Evolutionary conservation across 768 basidiomycete genomes (phyloP), one percentile per base, ranked within the genome.

Genomic region (Termitomyces sp.): DNA sequence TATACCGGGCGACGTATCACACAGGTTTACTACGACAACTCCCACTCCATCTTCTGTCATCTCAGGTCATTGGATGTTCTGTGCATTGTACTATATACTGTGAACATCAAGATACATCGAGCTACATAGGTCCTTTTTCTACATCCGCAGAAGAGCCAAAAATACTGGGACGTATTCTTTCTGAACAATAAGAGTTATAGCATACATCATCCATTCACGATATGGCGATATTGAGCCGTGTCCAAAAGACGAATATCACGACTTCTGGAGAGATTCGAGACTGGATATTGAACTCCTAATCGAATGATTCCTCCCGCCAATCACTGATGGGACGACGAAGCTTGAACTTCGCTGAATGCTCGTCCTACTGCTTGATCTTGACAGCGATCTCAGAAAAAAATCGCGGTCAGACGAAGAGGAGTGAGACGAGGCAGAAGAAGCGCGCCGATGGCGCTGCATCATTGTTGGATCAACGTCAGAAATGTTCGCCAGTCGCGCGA

Each of bases 401-500:
- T 76, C 78, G 46, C 67, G 66, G 30, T 75, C 77, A 3, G 80
- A 78, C 12, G 65, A 66, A n/a, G 78, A 76, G 0, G 79, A 76
- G 7, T 79, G 76, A 2, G 85, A 85, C 3, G 88, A 88, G 3
- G 85, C 69, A 0, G 88, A 90, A 0, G 89, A 90, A 3, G 88
- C 86, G 21, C 89, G 82, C 2, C 91, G 85, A 64, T 89, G 89
- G 41, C 88, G 84, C 67, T 86, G 86, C 78, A 89, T 89, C 49
- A 79, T 80, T 2, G 82, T 83, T 17, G 91, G 91, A 64, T 93
- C 90, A 35, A 92, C 79, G 60, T 87, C 79, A 2, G 84, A 76
- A 35, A 93, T 79, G 58, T 87, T 84, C 50, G 88, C 89, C 42
- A 87, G 69, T 45, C 79, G 85, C 0, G 89, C 91, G 65, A 93